A percentile compares a stretch with the other conserved stretches of the same genome.
These are phyloP conservation scores for Rosa multiflora DNA, from an alignment of 306 rosid species.

Conservation along the genomic window DNA sequence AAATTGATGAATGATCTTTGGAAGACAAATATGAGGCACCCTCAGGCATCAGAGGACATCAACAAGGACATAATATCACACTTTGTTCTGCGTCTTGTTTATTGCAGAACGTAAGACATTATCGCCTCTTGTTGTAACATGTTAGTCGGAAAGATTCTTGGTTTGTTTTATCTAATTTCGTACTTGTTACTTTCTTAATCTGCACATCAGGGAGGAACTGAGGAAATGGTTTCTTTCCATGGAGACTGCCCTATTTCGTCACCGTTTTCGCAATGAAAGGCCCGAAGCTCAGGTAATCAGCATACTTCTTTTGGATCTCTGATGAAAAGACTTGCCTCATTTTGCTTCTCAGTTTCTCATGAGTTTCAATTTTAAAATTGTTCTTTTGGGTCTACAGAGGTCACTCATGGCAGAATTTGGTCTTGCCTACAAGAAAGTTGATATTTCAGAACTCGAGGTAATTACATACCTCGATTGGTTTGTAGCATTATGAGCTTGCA, in stretches of 20 bases:
- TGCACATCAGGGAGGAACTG: conserved; percentile 68
- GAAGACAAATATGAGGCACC: conserved; percentile 73
- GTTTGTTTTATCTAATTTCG: conserved; percentile 3
- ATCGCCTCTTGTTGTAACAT: neutral
- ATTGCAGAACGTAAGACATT: conserved; percentile 76
- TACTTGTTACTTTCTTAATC: conserved; percentile 5
- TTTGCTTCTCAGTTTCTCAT: conserved; percentile 24
- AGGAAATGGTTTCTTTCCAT: conserved; percentile 92
- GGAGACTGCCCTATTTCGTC: conserved; percentile 80
- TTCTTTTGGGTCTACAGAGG: conserved; percentile 54
- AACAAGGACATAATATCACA: conserved; percentile 94
- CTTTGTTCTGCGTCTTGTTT: conserved; percentile 85
- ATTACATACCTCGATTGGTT: conserved; percentile 15
- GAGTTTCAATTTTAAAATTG: neutral
- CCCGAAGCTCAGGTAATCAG: conserved; percentile 69
- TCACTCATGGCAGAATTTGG: conserved; percentile 64
- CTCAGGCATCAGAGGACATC: conserved; percentile 52
- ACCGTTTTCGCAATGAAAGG: conserved; percentile 50
- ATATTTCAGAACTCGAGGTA: conserved; percentile 75
- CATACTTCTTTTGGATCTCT: neutral
- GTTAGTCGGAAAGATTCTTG: neutral
- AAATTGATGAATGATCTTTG: conserved; percentile 47
- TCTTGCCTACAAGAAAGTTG: conserved; percentile 66
- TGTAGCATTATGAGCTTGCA: neutral
- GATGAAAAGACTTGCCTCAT: neutral